A percentile compares a stretch with the other conserved stretches of the same genome.
Evolutionary conservation across 2,329 filamentous ascomycete species (phyloP).

Genomic region (Aspergillus novoparasiticus): DNA sequence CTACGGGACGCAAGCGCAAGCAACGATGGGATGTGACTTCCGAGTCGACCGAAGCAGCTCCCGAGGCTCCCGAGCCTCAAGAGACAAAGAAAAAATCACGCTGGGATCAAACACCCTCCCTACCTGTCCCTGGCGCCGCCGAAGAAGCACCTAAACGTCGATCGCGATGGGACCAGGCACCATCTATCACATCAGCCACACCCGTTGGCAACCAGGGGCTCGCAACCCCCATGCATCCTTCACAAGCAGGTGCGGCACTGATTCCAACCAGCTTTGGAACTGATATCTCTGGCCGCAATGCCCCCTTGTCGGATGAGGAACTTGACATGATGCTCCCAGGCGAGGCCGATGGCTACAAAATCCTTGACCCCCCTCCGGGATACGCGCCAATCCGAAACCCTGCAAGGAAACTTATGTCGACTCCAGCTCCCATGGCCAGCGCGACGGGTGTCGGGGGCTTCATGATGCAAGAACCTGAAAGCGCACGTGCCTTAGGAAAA

Average conservation of each 20-base stretch:
- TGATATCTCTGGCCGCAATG: conserved; percentile 78
- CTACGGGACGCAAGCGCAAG: conserved; percentile 77
- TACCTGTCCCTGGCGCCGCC: conserved; percentile 44
- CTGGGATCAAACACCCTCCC: conserved; percentile 81
- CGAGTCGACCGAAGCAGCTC: conserved; percentile 54
- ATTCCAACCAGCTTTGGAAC: conserved; percentile 71
- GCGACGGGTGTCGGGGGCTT: conserved; percentile 74
- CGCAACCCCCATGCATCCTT: conserved; percentile 75
- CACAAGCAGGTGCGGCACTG: conserved; percentile 57
- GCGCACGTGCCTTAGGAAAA: conserved; percentile 78
- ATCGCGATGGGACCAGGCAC: conserved; percentile 91
- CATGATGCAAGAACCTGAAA: conserved; percentile 96
- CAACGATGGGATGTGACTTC: conserved; percentile 90
- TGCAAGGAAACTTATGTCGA: conserved; percentile 72
- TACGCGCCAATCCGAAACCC: conserved; percentile 82
- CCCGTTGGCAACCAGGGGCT: conserved; percentile 74
- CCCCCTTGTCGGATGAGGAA: conserved; percentile 87
- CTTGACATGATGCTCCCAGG: conserved; percentile 82
- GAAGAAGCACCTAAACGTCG: conserved; percentile 70
- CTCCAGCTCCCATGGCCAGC: conserved; percentile 64
- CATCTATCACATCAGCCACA: conserved; percentile 66
- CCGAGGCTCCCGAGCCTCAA: conserved; percentile 51
- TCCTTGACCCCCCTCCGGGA: conserved; percentile 85
- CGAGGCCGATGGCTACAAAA: conserved; percentile 80
- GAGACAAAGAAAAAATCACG: conserved; percentile 76